phyloP scores from a whole-genome alignment of 129 eudicot genomes.

The Tagetes patula region DNA sequence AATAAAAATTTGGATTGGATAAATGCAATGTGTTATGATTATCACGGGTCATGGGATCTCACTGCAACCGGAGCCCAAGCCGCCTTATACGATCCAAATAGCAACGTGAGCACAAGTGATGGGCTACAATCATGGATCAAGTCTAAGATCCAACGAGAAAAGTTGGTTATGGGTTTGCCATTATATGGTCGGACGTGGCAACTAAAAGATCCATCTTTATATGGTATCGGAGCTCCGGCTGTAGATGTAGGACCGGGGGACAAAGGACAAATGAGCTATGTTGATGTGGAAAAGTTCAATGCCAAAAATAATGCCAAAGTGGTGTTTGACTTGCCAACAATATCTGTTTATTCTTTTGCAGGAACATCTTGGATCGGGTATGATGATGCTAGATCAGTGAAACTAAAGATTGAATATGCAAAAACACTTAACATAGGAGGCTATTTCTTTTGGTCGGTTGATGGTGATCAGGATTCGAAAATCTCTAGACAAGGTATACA shows the following conservation, averaged over 20 bases:
- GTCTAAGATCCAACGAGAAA: conserved; percentile 51
- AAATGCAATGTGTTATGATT: conserved; percentile 76
- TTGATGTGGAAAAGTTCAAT: conserved; percentile 47
- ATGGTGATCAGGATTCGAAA: conserved; percentile 54
- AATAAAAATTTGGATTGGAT: conserved; percentile 67
- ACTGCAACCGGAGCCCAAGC: conserved; percentile 63
- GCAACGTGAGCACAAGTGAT: conserved; percentile 63
- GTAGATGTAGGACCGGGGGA: conserved; percentile 61
- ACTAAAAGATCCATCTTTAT: conserved; percentile 44
- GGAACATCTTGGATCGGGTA: conserved; percentile 74
- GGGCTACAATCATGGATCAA: conserved; percentile 73
- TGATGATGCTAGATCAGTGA: conserved; percentile 55
- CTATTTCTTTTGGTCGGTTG: conserved; percentile 76
- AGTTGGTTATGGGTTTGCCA: conserved; percentile 88
- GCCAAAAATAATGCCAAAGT: conserved; percentile 47
- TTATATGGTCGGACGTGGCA: conserved; percentile 72
- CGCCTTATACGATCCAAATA: conserved; percentile 49
- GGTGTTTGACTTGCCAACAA: conserved; percentile 54
- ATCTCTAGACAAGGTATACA: conserved; percentile 59
- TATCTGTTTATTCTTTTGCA: conserved; percentile 55
- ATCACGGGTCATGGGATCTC: conserved; percentile 60
- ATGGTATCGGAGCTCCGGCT: conserved; percentile 74
- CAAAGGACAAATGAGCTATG: conserved; percentile 42
- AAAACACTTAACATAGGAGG: conserved; percentile 56
- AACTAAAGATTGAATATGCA: conserved; percentile 54